phyloP scores from a whole-genome alignment of 148 eudicot species.

The Chenopodium berlandieri region DNA sequence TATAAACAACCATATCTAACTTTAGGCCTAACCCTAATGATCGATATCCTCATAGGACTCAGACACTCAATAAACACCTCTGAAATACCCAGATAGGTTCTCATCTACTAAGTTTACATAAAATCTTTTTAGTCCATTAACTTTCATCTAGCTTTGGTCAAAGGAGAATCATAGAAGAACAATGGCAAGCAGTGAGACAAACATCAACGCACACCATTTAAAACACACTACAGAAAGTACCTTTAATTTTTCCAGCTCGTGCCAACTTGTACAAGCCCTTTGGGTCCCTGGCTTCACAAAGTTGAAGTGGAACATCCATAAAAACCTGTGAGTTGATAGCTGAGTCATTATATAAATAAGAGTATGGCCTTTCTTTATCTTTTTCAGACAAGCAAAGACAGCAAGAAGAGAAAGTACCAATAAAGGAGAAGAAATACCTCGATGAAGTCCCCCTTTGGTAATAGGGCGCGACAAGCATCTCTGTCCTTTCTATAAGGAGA shows the following conservation, averaged over 20 bases:
- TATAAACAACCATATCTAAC: no score
- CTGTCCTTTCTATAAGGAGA: constrained; percentile 89
- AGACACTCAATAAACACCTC: not conserved
- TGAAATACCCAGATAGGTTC: not conserved
- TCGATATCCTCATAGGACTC: not conserved
- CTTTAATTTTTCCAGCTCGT: constrained; percentile 89
- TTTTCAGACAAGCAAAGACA: constrained; percentile 1
- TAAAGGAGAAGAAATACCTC: constrained; percentile 44
- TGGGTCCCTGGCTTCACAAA: constrained; percentile 95
- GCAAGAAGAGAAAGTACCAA: constrained; percentile 9
- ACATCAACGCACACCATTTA: not conserved
- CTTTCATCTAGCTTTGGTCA: not conserved
- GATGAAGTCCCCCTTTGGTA: constrained; percentile 61
- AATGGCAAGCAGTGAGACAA: not conserved
- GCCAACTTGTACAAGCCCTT: constrained; percentile 97
- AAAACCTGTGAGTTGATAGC: constrained; percentile 57
- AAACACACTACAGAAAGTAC: constrained; percentile 33
- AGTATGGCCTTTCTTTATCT: not conserved
- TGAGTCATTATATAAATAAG: constrained; percentile 16
- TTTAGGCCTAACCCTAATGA: no score
- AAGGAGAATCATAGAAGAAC: not conserved
- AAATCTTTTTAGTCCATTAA: not conserved
- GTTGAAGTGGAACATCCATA: constrained; percentile 84
- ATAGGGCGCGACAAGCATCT: constrained; percentile 68
- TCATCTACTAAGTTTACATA: not conserved